Evolutionary conservation across 2,329 filamentous ascomycete genomes (phyloP), one percentile per base, ranked within the genome.

Genomic region (Ceratocystis alfenasii): DNA sequence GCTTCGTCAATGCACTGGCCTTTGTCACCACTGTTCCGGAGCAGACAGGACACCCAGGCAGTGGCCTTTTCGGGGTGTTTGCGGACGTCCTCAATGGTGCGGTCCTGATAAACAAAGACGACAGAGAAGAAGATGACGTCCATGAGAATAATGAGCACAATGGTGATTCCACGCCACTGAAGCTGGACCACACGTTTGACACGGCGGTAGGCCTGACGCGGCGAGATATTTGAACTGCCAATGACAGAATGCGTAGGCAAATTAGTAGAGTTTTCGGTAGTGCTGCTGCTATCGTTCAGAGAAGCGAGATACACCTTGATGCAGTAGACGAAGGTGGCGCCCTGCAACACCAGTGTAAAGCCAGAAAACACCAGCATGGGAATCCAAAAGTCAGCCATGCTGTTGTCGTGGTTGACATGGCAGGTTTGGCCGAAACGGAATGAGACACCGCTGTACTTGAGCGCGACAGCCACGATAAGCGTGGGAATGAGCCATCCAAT

Each of bases 121-220:
- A 96, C 80, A 1, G 92, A 87, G 76, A 97, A 96, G 80, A 96
- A 96, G 71, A 96, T 86, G 69, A 97, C 90, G 73, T 97, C 92
- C 68, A 85, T 83, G 67, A 96, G 83, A 70, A 97, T 95, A 73
- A 96, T 87, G 64, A 95, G 79, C 15, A 96, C 91, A 68, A 97
- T 89, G 55, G 86, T 84, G 68, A 96, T 93, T 57, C 92, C 93
- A 70, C 93, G 84, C 94, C 94, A 99, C 75, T 99, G 94, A 3
- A 97, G 83, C 73, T 89, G 85, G 46, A 99, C 83, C 20, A 97
- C 91, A 70, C 91, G 87, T 69, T 86, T 86, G 46, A 99, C 84
- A 71, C 94, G 86, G 69, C 89, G 86, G 73, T 95, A 96, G 1
- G 95, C 90, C 72, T 95, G 91, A 65, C 89, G 85, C 10, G 92